Evolutionary conservation across 2,329 filamentous ascomycete genomes (phyloP), one percentile per base, ranked within the genome.

Genomic region (Chrysosporium keratinophilum): DNA sequence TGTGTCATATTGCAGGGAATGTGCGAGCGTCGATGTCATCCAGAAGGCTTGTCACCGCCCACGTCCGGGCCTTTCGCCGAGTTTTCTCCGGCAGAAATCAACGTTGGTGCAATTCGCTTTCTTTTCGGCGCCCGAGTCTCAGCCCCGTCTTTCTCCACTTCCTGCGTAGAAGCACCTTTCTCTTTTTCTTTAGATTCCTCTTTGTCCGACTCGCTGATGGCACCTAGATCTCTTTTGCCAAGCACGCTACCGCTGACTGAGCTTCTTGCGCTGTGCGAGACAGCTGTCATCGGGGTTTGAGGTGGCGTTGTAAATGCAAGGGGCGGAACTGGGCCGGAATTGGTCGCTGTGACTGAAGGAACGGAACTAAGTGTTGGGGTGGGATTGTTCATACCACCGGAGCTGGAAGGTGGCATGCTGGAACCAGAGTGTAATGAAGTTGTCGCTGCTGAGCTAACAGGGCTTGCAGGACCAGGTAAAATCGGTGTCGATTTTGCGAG

Each of bases 341-440:
- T 85, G 9, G 85, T 75, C 5, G 87, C 87, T 11, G 87, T 82
- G 23, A 95, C 81, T 50, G 83, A 78, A 0, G 89, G 88, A 14
- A 95, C 78, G 52, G 78, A 87, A 12, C 88, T 85, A 33, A 88
- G 78, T 7, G 87, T 85, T 0, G 93, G 81, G 0, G 87, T 83
- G 1, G 88, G 87, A 52, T 90, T 90, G 64, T 83, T 90, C 47
- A 87, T 75, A 39, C 59, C 55, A 2, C 20, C 45, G 19, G 52
- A 54, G 28, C 31, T 57, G 2, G 55, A 50, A 28, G 57, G 35
- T 28, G 43, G 19, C 10, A 43, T 19, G 19, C 17, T 51, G 34
- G 31, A 41, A 23, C 14, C 35, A 94, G 65, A 88, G 94, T n/a
- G 88, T 91, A 10, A 88, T 89, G 17, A 87, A 93, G 1, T 84